These are phyloP conservation scores for Pichia insulana DNA, from an alignment of 805 yeast species.

Conservation along the genomic window DNA sequence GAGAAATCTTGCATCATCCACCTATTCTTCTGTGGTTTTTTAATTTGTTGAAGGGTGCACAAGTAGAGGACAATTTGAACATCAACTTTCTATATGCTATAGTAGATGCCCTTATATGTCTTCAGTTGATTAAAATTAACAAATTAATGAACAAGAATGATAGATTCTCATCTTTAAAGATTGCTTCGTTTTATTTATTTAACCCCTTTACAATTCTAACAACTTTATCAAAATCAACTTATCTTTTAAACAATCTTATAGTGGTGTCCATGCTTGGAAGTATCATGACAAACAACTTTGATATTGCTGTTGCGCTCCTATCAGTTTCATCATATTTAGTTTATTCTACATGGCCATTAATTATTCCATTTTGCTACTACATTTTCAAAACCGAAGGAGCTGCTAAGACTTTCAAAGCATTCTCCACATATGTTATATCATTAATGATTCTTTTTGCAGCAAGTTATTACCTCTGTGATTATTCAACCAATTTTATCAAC, in stretches of 20 bases:
- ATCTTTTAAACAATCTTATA: constrained; percentile 50
- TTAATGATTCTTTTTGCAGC: constrained; percentile 25
- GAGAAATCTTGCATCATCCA: constrained; percentile 82
- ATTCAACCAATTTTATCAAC: constrained; percentile 37
- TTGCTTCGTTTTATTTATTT: constrained; percentile 51
- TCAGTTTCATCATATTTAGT: constrained; percentile 59
- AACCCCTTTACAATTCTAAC: constrained; percentile 76
- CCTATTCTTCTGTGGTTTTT: constrained; percentile 58
- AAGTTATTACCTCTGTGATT: constrained; percentile 33
- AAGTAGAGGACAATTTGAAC: constrained; percentile 10
- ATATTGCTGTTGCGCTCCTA: constrained; percentile 42
- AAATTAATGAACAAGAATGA: constrained; percentile 25
- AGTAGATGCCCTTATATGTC: constrained; percentile 52
- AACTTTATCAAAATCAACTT: constrained; percentile 60
- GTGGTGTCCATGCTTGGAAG: constrained; percentile 40
- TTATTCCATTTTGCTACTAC: constrained; percentile 45
- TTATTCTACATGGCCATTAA: constrained; percentile 50
- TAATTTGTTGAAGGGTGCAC: constrained; percentile 27
- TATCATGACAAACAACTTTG: constrained; percentile 32
- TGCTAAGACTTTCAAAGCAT: constrained; percentile 17
- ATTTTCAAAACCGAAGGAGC: constrained; percentile 8
- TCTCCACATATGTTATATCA: constrained; percentile 22
- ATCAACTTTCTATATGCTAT: constrained; percentile 42
- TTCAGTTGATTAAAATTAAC: constrained; percentile 43
- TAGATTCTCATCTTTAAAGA: constrained; percentile 14